A percentile compares a stretch with the other conserved stretches of the same genome.
phyloP scores from a whole-genome alignment of 1,139 yeast species.

The Entelexis paramagnoliae region DNA sequence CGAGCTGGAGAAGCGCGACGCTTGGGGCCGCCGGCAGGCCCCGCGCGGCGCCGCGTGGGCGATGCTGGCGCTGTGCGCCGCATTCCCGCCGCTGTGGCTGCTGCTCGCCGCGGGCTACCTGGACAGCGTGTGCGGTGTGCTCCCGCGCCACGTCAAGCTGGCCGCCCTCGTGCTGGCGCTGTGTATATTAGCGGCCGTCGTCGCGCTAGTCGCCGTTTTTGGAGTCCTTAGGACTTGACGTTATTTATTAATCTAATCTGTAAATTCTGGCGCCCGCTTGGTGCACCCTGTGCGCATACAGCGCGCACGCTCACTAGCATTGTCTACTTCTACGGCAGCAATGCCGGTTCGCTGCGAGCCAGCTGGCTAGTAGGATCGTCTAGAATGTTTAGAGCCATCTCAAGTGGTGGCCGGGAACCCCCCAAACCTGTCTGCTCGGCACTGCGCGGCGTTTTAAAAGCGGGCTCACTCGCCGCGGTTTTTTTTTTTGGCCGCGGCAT shows the following conservation, averaged over 20 bases:
- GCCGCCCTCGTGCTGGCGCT: slow-evolving; percentile 26
- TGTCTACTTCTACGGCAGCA: too few species aligned
- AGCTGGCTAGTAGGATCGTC: too few species aligned
- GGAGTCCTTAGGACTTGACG: slow-evolving; percentile 9
- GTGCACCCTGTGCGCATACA: too few species aligned
- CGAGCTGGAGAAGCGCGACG: slow-evolving; percentile 13
- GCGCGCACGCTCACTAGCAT: too few species aligned
- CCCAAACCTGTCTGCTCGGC: too few species aligned
- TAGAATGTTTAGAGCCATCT: too few species aligned
- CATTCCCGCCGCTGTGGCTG: slow-evolving; percentile 36
- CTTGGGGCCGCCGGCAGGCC: slow-evolving; percentile 22
- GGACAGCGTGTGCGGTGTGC: slow-evolving; percentile 30
- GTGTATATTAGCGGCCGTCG: slow-evolving; percentile 24
- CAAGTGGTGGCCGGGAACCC: too few species aligned
- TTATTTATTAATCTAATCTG: slow-evolving; percentile 3
- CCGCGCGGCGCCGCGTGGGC: slow-evolving; percentile 20
- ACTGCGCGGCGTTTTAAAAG: too few species aligned
- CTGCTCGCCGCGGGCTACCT: slow-evolving; percentile 32
- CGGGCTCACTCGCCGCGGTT: too few species aligned
- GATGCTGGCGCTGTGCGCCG: slow-evolving; percentile 20
- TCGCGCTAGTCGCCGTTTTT: slow-evolving; percentile 25
- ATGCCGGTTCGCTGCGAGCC: too few species aligned
- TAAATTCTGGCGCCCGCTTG: too few species aligned
- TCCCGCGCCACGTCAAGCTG: slow-evolving; percentile 29
- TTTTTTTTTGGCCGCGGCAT: too few species aligned